Evolutionary conservation across 148 eudicot species (phyloP).

Genomic region (Amaranthus cruentus): DNA sequence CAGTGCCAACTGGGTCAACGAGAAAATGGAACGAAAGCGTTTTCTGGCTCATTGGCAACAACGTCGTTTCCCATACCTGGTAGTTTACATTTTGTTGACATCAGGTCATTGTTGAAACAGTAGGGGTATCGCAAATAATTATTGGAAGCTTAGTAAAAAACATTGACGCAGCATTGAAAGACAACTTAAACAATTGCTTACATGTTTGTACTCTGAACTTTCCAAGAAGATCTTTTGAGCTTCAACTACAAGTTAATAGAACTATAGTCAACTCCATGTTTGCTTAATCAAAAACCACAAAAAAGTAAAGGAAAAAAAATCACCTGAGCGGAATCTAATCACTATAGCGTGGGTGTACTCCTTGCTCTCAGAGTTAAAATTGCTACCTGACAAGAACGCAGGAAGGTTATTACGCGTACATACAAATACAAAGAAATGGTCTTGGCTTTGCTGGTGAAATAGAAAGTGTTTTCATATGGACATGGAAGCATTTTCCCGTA

Average conservation of each 20-base stretch:
- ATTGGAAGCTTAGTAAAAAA: not conserved
- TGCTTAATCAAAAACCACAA: not conserved
- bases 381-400: conserved; percentile 44
- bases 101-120: not conserved
- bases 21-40: conserved; percentile 44
- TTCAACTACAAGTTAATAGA: conserved; percentile 47
- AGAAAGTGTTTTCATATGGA: not conserved
- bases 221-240: conserved; percentile 63
- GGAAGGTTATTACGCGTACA: conserved; percentile 3
- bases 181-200: conserved; percentile 26
- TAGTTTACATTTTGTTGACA: conserved; percentile 3
- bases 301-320: conserved; percentile 21
- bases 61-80: conserved; percentile 72
- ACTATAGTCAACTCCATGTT: conserved; percentile 19
- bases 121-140: not conserved
- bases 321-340: conserved; percentile 76
- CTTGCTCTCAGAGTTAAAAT: conserved; percentile 37
- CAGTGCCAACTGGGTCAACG: conserved; percentile 80
- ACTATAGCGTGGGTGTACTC: conserved; percentile 64
- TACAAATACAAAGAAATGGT: not conserved
- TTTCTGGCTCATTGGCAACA: conserved; percentile 48
- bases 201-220: conserved; percentile 69
- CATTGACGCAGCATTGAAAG: not conserved
- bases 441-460: not conserved
- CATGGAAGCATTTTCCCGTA: not conserved